phyloP scores from a whole-genome alignment of 257 asterid species.

The Osmanthus fragrans region DNA sequence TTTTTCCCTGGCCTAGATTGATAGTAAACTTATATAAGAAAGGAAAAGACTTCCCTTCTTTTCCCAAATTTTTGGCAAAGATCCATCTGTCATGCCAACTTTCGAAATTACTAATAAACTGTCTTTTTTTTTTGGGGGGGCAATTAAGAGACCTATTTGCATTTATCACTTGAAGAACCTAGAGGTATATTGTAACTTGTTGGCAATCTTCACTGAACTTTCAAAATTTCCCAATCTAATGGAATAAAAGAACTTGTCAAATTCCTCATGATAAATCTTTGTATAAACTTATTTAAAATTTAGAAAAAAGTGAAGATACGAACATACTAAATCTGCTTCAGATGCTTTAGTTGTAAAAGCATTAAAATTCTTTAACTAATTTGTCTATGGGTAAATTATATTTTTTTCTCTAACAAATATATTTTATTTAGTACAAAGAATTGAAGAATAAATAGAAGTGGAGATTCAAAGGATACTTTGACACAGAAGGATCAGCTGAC shows the following conservation, averaged over 20 bases:
- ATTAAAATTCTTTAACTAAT: too few species aligned
- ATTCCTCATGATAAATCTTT: neutral
- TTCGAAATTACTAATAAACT: neutral
- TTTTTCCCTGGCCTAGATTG: slow-evolving; percentile 14
- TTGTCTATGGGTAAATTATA: neutral
- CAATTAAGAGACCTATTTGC: neutral
- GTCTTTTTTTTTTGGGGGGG: too few species aligned
- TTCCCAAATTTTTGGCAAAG: neutral
- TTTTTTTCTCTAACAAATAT: neutral
- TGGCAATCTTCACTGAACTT: neutral
- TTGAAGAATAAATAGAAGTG: neutral
- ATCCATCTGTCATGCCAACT: neutral
- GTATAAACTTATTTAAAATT: neutral
- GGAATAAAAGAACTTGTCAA: neutral
- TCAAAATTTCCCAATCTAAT: neutral
- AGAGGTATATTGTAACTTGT: neutral
- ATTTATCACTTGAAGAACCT: neutral
- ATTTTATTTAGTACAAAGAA: too few species aligned
- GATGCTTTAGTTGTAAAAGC: neutral
- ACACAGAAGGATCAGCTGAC: neutral
- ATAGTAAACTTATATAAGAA: neutral
- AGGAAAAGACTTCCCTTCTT: neutral
- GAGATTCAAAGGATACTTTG: neutral
- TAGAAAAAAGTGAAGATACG: neutral
- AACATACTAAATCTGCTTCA: neutral